These are phyloP conservation scores for Candida caryicola DNA, from an alignment of 805 yeast species.

Conservation along the genomic window DNA sequence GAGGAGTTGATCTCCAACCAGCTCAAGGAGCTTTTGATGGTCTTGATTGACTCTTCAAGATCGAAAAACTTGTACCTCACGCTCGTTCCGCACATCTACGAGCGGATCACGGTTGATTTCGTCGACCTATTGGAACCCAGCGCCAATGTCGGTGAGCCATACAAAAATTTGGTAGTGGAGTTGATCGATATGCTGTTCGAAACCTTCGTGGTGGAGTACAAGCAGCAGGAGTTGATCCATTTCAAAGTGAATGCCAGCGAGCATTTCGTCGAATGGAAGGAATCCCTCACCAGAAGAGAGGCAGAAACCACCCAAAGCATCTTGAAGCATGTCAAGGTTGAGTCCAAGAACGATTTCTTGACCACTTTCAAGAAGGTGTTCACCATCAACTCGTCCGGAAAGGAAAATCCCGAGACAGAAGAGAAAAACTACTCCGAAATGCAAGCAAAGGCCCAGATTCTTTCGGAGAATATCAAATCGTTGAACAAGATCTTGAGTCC, in stretches of 20 bases:
- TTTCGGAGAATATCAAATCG: constrained; percentile 70
- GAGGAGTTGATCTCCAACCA: constrained; percentile 45
- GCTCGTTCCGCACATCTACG: constrained; percentile 40
- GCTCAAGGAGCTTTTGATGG: constrained; percentile 30
- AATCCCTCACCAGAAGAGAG: constrained; percentile 40
- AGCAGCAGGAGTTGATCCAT: constrained; percentile 32
- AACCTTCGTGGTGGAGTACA: constrained; percentile 37
- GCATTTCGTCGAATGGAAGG: constrained; percentile 33
- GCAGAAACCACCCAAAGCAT: constrained; percentile 46
- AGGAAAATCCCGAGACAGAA: constrained; percentile 1
- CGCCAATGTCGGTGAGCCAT: constrained; percentile 38
- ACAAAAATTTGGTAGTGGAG: constrained; percentile 28
- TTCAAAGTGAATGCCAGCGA: constrained; percentile 26
- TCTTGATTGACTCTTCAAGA: constrained; percentile 28
- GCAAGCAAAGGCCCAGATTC: constrained; percentile 76
- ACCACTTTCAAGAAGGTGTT: constrained; percentile 25
- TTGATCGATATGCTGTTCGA: constrained; percentile 43
- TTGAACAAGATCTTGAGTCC: constrained; percentile 76
- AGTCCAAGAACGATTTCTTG: constrained; percentile 32
- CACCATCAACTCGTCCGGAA: constrained; percentile 12
- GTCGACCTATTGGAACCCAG: constrained; percentile 25
- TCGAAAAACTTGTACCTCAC: constrained; percentile 27
- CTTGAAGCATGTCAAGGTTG: constrained; percentile 48
- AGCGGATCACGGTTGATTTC: constrained; percentile 24
- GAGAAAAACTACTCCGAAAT: constrained; percentile 53